Evolutionary conservation across 129 eudicot species (phyloP).

Genomic region (Dittrichia graveolens): DNA sequence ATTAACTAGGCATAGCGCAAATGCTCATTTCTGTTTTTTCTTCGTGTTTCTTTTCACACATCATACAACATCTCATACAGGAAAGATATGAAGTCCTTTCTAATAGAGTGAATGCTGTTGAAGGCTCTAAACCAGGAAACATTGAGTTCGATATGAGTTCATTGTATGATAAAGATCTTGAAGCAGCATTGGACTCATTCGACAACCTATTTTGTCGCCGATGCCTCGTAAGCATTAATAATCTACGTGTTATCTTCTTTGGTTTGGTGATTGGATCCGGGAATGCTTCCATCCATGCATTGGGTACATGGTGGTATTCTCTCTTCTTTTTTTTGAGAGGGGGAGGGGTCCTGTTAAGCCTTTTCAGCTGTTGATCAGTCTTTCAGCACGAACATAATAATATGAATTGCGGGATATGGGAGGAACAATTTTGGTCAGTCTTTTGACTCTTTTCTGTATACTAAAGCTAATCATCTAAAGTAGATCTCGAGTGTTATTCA

Average conservation of each 20-base stretch:
- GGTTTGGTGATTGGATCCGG: conserved; percentile 2
- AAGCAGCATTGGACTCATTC: conserved; percentile 94
- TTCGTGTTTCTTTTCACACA: conserved; percentile 57
- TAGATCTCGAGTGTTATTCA: conserved; percentile 5
- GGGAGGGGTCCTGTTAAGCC: neutral
- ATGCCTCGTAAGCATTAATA: conserved; percentile 67
- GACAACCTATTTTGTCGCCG: conserved; percentile 98
- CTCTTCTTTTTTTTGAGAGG: neutral
- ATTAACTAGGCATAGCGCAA: conserved; percentile 53
- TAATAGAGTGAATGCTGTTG: conserved; percentile 45
- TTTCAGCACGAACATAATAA: neutral
- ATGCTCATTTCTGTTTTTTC: conserved; percentile 51
- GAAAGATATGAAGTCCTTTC: conserved; percentile 82
- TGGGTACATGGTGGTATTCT: conserved; percentile 6
- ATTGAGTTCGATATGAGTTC: conserved; percentile 56
- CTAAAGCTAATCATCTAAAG: neutral
- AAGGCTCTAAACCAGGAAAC: conserved; percentile 41
- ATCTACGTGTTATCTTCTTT: conserved; percentile 15
- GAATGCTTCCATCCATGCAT: conserved; percentile 16
- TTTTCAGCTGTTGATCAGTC: neutral
- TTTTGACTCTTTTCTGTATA: neutral
- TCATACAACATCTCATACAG: conserved; percentile 74
- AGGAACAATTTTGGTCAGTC: neutral
- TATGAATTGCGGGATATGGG: neutral
- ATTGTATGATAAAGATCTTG: conserved; percentile 83